Percentiles rank a stretch among this genome's conserved stretches.
Conservation (phyloP, 2,329 filamentous ascomycete species). For the Fusarium sp. region DNA sequence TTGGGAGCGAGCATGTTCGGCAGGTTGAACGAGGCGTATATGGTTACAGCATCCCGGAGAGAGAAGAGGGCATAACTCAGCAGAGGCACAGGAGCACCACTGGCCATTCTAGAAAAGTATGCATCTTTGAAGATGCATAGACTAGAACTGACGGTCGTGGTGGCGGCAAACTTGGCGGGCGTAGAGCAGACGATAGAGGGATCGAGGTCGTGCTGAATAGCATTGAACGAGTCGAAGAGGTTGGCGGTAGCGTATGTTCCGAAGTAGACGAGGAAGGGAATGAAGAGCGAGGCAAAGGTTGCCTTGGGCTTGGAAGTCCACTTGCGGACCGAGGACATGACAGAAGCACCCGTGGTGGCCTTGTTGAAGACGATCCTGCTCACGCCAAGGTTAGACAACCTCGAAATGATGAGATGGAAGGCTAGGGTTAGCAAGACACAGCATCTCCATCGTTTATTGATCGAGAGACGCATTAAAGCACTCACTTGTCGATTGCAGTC, state of each 20-base stretch:
- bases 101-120: slow-evolving; percentile 36
- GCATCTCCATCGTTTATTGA: background rate
- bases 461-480: background rate
- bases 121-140: slow-evolving; percentile 38
- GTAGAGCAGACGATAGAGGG: slow-evolving; percentile 36
- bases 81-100: slow-evolving; percentile 32
- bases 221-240: slow-evolving; percentile 41
- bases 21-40: slow-evolving; percentile 44
- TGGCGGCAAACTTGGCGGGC: slow-evolving; percentile 40
- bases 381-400: background rate
- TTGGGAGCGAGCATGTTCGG: slow-evolving; percentile 40
- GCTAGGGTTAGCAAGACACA: background rate
- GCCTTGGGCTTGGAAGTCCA: slow-evolving; percentile 39
- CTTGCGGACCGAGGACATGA: slow-evolving; percentile 37
- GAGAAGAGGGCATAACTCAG: slow-evolving; percentile 40
- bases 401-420: background rate
- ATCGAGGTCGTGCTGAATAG: slow-evolving; percentile 29
- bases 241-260: slow-evolving; percentile 44
- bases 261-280: slow-evolving; percentile 44
- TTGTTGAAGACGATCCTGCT: slow-evolving; percentile 41
- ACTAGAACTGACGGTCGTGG: slow-evolving; percentile 19
- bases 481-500: slow-evolving; percentile 43
- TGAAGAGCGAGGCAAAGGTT: slow-evolving; percentile 35
- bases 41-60: slow-evolving; percentile 39
- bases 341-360: slow-evolving; percentile 35